A percentile compares a stretch with the other conserved stretches of the same genome.
phyloP scores from a whole-genome alignment of 2,329 filamentous ascomycete genomes.

The Pseudogymnoascus sp. region DNA sequence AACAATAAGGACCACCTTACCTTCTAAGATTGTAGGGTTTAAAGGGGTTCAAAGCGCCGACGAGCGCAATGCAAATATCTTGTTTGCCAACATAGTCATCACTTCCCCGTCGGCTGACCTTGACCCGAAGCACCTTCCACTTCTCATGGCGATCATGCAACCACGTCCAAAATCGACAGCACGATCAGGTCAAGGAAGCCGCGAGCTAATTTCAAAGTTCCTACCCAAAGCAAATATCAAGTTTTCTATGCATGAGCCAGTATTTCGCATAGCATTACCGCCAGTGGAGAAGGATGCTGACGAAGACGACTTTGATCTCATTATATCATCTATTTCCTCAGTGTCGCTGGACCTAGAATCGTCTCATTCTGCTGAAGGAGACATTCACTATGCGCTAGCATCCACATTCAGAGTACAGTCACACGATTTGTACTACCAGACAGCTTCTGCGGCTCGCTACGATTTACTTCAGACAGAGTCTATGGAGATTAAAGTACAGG shows the following conservation, averaged over 20 bases:
- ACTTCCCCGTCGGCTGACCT: conserved; percentile 93
- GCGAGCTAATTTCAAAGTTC: conserved; percentile 76
- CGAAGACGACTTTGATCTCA: conserved; percentile 81
- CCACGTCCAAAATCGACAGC: conserved; percentile 38
- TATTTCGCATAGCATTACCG: conserved; percentile 80
- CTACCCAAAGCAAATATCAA: conserved; percentile 92
- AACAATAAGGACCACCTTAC: conserved; percentile 85
- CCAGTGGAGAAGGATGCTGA: conserved; percentile 58
- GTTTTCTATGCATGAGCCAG: conserved; percentile 92
- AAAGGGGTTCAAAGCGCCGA: conserved; percentile 62
- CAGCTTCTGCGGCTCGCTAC: conserved; percentile 70
- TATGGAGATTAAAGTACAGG: conserved; percentile 75
- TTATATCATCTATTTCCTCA: conserved; percentile 91
- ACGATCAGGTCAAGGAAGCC: conserved; percentile 39
- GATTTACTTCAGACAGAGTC: conserved; percentile 82
- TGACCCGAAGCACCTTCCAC: conserved; percentile 81
- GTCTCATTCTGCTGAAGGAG: conserved; percentile 79
- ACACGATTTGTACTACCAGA: conserved; percentile 92
- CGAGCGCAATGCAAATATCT: conserved; percentile 88
- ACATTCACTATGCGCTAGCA: conserved; percentile 77
- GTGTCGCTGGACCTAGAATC: conserved; percentile 90
- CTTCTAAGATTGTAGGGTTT: conserved; percentile 85
- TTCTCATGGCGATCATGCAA: conserved; percentile 70
- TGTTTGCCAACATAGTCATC: conserved; percentile 92
- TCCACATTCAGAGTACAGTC: conserved; percentile 77